Conservation (phyloP, 2,329 filamentous ascomycete genomes). For the Curvularia eragrostidis region DNA sequence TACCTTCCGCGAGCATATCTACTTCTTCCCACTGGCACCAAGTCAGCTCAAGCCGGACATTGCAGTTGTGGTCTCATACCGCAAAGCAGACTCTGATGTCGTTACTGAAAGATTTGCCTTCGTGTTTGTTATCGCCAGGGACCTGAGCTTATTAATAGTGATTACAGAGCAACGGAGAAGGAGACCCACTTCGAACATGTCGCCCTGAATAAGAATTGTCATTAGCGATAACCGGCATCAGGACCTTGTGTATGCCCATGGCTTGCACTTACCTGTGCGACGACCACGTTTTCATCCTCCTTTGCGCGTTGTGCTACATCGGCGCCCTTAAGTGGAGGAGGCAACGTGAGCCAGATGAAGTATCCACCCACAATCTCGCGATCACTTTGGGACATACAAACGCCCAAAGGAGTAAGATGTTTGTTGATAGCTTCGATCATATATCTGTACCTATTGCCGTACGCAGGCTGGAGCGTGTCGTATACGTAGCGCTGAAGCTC, state of each 20-base stretch:
- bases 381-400: constrained; percentile 56
- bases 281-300: constrained; percentile 68
- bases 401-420: constrained; percentile 68
- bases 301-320: constrained; percentile 65
- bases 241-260: constrained; percentile 5
- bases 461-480: constrained; percentile 62
- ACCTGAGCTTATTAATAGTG: constrained; percentile 38
- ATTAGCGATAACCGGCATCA: constrained; percentile 26
- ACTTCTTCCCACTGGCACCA: constrained; percentile 64
- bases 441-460: constrained; percentile 59
- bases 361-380: constrained; percentile 74
- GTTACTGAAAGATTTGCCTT: constrained; percentile 61
- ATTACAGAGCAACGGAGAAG: constrained; percentile 50
- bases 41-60: constrained; percentile 13
- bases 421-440: constrained; percentile 66
- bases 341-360: constrained; percentile 80
- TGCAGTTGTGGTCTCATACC: constrained; percentile 16
- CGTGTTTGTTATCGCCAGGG: constrained; percentile 55
- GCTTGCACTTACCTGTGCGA: constrained; percentile 59
- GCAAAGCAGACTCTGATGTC: constrained; percentile 52
- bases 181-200: constrained; percentile 65
- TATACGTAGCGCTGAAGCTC: constrained; percentile 62
- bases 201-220: constrained; percentile 58
- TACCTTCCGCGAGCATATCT: constrained; percentile 69
- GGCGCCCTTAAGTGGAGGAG: constrained; percentile 59